Evolutionary conservation across 1,284 basidiomycete genomes (phyloP), one percentile per base, ranked within the genome.

Genomic region (Chalciporus piperatoides): DNA sequence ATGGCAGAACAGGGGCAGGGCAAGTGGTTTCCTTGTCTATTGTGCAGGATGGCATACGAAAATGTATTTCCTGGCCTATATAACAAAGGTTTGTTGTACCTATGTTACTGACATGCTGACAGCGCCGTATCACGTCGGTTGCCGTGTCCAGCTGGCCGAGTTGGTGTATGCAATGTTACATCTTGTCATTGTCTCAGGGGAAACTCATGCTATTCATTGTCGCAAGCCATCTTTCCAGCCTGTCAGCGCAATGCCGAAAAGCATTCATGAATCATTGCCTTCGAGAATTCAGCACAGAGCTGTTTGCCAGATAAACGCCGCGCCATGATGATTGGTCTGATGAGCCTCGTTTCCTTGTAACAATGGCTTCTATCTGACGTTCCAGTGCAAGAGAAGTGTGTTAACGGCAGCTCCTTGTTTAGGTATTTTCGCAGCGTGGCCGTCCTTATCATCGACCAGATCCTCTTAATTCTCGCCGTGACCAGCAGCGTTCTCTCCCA

Each of bases 81-180:
- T 46, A 49, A 33, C 43, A 44, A 64, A 68, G 64, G 65, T 67
- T 67, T 58, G 64, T 61, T 62, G 59, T 57, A 56, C 49, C 53
- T 52, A 42, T 55, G 40, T 47, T 56, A 53, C 60, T 66, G 39
- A 68, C 60, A 44, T 53, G 27, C 56, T 27, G 45, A 60, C 51
- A 62, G 51, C 49, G 15, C 59, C 51, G 53, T 59, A 44, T 56
- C 52, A 48, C 15, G 28, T 53, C 60, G 52, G 59, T 46, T 46
- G 54, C 59, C 25, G 30, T 57, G 46, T 63, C 45, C 47, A 54
- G 49, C 52, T 53, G 51, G 43, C 54, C 51, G 45, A 51, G 42
- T 52, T 41, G 50, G 39, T 65, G 47, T 55, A 60, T 58, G 57
- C 51, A 62, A 54, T 56, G 49, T 54, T 56, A 43, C 38, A 44